These are phyloP conservation scores for Globisporangium recalcitrans DNA, from an alignment of 352 stramenopile genomes.

Conservation along the genomic window DNA sequence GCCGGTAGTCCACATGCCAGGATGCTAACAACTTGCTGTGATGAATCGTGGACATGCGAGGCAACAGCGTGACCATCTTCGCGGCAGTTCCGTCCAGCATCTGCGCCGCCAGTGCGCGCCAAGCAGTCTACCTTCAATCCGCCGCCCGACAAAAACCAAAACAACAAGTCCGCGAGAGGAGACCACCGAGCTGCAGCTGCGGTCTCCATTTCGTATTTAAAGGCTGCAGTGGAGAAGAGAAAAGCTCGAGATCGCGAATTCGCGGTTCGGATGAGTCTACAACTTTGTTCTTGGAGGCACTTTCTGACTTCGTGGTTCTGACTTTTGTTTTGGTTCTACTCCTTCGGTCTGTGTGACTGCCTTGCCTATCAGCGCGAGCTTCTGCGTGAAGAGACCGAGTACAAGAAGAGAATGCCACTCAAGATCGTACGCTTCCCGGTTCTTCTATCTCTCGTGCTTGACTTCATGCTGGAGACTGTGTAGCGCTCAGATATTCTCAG, in stretches of 20 bases:
- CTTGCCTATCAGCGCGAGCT: conserved; percentile 35
- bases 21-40: too few species aligned
- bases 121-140: conserved; percentile 18
- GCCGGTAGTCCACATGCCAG: too few species aligned
- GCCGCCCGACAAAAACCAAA: conserved; percentile 10
- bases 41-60: too few species aligned
- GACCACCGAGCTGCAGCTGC: conserved; percentile 22
- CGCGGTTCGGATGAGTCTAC: conserved; percentile 27
- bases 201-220: conserved; percentile 57
- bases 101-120: conserved; percentile 38
- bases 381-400: conserved; percentile 53
- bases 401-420: conserved; percentile 65
- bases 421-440: conserved; percentile 40
- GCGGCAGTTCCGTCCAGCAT: conserved; percentile 44
- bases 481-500: not conserved
- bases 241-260: conserved; percentile 64
- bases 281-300: not conserved
- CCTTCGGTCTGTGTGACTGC: too few species aligned
- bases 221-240: conserved; percentile 53
- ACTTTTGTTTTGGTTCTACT: too few species aligned
- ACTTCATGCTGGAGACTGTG: not conserved
- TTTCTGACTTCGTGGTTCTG: not conserved
- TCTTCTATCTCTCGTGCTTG: not conserved
- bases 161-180: not conserved
- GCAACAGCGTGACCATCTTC: not conserved